Conservation (phyloP, 2,329 filamentous ascomycete genomes). For the Curvularia eragrostidis region DNA sequence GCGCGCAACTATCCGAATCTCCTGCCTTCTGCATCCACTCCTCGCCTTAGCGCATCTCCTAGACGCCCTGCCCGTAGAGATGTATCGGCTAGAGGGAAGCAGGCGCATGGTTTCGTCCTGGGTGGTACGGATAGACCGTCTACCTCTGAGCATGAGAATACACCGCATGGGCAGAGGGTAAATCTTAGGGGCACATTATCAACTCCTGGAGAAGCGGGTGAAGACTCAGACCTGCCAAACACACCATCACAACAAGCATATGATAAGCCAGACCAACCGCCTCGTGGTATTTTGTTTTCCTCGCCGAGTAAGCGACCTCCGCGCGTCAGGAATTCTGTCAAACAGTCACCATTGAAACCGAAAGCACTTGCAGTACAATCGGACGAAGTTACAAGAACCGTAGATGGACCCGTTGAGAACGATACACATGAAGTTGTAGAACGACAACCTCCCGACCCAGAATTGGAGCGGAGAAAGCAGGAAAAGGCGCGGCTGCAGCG, state of each 20-base stretch:
- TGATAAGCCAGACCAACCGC: constrained; percentile 29
- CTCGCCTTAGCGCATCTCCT: constrained; percentile 14
- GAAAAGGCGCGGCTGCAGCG: constrained; percentile 40
- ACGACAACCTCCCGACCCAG: constrained; percentile 28
- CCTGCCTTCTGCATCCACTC: constrained; percentile 28
- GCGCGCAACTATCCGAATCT: constrained; percentile 49
- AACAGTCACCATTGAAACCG: constrained; percentile 24
- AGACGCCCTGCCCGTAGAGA: constrained; percentile 18
- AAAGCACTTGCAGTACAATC: constrained; percentile 26
- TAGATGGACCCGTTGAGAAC: constrained; percentile 13
- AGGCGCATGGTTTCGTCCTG: constrained; percentile 27
- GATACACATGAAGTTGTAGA: background rate
- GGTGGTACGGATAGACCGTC: background rate
- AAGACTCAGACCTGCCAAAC: constrained; percentile 29
- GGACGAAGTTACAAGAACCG: constrained; percentile 14
- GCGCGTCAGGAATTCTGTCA: constrained; percentile 22
- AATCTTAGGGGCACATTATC: background rate
- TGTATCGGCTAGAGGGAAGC: constrained; percentile 25
- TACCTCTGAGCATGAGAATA: constrained; percentile 1
- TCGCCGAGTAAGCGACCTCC: constrained; percentile 43
- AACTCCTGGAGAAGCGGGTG: constrained; percentile 10
- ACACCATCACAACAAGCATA: constrained; percentile 27
- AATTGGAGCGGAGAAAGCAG: constrained; percentile 37
- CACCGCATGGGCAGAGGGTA: background rate
- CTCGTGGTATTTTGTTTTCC: constrained; percentile 36